Conservation (phyloP, 306 rosid genomes). For the Macrotyloma uniflorum region DNA sequence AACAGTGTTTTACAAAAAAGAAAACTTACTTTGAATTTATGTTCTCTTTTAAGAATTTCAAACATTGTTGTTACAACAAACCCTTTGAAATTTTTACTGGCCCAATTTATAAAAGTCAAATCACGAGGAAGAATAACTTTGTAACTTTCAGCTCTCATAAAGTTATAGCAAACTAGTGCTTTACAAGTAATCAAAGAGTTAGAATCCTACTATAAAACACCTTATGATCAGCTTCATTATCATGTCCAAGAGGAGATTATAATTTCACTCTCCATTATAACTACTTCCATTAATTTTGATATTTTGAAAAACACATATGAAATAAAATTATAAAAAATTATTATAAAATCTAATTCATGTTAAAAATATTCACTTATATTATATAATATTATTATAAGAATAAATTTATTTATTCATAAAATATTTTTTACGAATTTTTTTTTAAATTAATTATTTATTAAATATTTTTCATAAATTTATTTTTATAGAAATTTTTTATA, state of each 20-base stretch:
- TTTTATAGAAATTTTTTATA: no score
- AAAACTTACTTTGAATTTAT: no score
- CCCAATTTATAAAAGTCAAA: not conserved
- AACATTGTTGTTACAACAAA: not conserved
- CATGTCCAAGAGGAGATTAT: not conserved
- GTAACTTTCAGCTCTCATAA: not conserved
- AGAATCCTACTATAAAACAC: not conserved
- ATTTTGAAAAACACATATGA: not conserved
- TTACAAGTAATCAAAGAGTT: not conserved
- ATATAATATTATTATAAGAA: no score
- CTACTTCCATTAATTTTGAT: not conserved
- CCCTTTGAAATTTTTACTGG: not conserved
- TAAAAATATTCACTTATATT: no score
- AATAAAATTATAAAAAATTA: no score
- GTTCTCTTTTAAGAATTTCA: no score
- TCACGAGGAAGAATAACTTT: not conserved
- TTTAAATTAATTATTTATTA: no score
- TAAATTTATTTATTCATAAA: no score
- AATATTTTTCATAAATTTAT: no score
- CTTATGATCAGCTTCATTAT: not conserved
- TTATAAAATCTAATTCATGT: no score
- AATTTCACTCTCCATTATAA: not conserved
- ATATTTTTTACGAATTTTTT: no score
- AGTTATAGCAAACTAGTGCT: not conserved
- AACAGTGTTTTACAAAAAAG: no score